Percentiles rank a stretch among this genome's conserved stretches.
phyloP scores from a whole-genome alignment of 805 yeast genomes.

The Ogataea glucozyma region DNA sequence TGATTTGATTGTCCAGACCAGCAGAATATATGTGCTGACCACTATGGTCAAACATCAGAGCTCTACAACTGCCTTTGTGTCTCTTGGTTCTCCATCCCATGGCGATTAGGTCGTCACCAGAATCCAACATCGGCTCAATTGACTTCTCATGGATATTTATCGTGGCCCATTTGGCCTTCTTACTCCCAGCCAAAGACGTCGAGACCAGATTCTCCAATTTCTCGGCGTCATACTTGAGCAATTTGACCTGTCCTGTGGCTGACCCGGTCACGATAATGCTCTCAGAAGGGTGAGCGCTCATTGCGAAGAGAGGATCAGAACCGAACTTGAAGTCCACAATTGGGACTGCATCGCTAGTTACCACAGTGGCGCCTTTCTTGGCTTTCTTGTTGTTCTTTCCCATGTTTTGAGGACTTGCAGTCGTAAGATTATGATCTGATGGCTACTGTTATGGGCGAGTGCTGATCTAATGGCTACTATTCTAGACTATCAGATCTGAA shows the following conservation, averaged over 20 bases:
- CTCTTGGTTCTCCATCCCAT: constrained; percentile 81
- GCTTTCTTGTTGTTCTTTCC: neutral
- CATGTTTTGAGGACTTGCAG: neutral
- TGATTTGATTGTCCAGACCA: constrained; percentile 80
- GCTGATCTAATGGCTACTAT: too few species aligned
- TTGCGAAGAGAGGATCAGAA: constrained; percentile 67
- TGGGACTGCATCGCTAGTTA: constrained; percentile 42
- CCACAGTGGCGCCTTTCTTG: constrained; percentile 11
- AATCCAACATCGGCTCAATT: constrained; percentile 15
- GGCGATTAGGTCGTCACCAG: constrained; percentile 34
- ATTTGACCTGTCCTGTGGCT: constrained; percentile 76
- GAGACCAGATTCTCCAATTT: constrained; percentile 38
- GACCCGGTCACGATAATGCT: constrained; percentile 68
- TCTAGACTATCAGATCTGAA: neutral
- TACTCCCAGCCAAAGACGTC: constrained; percentile 13
- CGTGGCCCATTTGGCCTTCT: constrained; percentile 37
- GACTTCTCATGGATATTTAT: constrained; percentile 29
- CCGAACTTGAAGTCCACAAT: constrained; percentile 47
- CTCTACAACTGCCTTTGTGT: constrained; percentile 86
- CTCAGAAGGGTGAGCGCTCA: constrained; percentile 75
- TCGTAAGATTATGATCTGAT: too few species aligned
- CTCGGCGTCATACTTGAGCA: constrained; percentile 58
- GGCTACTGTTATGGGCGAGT: too few species aligned
- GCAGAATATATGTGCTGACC: constrained; percentile 64
- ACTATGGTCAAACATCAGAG: constrained; percentile 62